Percentiles rank a stretch among this genome's conserved stretches.
phyloP scores from a whole-genome alignment of 345 rosid genomes.

The Eutrema heterophyllum region DNA sequence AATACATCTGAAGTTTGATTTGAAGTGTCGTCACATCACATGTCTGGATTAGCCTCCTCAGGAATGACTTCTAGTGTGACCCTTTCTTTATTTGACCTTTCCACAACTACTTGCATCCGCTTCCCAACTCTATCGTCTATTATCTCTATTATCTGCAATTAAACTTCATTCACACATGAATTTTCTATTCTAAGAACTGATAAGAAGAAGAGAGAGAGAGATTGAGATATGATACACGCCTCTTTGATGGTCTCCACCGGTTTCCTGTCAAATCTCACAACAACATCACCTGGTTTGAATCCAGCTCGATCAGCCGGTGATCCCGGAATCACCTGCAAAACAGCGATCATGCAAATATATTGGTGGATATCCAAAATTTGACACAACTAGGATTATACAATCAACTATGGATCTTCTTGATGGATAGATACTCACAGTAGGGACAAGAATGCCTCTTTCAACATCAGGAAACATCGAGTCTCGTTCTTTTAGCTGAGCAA shows the following conservation, averaged over 20 bases:
- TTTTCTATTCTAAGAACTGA: background rate
- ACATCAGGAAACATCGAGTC: conserved; percentile 68
- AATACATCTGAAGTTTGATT: background rate
- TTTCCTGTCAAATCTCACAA: conserved; percentile 64
- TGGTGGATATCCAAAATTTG: background rate
- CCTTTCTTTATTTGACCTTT: conserved; percentile 47
- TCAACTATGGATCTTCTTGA: background rate
- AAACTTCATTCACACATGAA: background rate
- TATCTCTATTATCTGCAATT: conserved; percentile 57
- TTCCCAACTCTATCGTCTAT: conserved; percentile 64
- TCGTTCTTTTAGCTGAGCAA: conserved; percentile 78
- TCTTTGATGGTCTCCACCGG: conserved; percentile 71
- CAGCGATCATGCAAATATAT: background rate
- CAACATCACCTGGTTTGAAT: conserved; percentile 79
- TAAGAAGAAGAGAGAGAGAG: background rate
- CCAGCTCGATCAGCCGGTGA: conserved; percentile 90
- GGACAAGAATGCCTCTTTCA: conserved; percentile 63
- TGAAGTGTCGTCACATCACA: conserved; percentile 15
- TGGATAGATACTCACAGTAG: conserved; percentile 43
- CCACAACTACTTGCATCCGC: conserved; percentile 50
- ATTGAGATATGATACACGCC: conserved; percentile 34
- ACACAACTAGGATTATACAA: background rate
- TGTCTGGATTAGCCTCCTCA: conserved; percentile 70
- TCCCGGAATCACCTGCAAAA: conserved; percentile 74
- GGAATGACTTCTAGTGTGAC: conserved; percentile 57